Base-by-base conservation (phyloP, 164 flowering plant species). In the Piper longum region DNA sequence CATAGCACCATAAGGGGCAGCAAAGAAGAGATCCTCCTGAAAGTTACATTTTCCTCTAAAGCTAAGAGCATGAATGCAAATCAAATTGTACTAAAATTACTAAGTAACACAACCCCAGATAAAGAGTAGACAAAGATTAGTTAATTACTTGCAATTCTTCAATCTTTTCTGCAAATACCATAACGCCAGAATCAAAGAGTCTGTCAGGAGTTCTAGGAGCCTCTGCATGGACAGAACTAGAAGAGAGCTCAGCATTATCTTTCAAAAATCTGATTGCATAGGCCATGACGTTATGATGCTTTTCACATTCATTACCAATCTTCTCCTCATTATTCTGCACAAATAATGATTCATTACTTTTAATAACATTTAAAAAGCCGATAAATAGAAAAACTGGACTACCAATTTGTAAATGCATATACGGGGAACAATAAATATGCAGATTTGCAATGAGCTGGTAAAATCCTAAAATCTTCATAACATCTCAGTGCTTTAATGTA, bases 1-100 rank as follows among this genome's bases (percentile, higher is more conserved):
- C 84, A 85, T 83, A 18, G 95, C 88, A 68, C 90, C 87, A 67
- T 78, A 55, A 5, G 87, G 83, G 56, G 85, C 82, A 4, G 79
- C 65, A 68, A 86, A 93, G 69, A 90, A 84, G 48, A 90, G 86
- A 71, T 73, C 82, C 69, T 89, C 95, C 98, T 93, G 87, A 62
- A 26, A 54, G 26, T 40, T 17, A 43, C 57, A 56, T 16, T 2
- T 17, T 17, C 16, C 11, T 4, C 26, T 8, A 56, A 17, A 16
- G 17, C 59, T 26, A 0, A 26, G 36, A 26, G 36, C 36, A 26
- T 26, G 36, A 26, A 26, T 26, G 36, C 36, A 26, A 26, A 26
- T 26, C 36, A 26, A 26, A 26, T 26, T 2, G 36, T 26, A 26
- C 36, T 26, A 26, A 26, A 26, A 26, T 26, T 26, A 26, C 36